phyloP scores from a whole-genome alignment of 2,329 filamentous ascomycete genomes.

The Scorias spongiosa region DNA sequence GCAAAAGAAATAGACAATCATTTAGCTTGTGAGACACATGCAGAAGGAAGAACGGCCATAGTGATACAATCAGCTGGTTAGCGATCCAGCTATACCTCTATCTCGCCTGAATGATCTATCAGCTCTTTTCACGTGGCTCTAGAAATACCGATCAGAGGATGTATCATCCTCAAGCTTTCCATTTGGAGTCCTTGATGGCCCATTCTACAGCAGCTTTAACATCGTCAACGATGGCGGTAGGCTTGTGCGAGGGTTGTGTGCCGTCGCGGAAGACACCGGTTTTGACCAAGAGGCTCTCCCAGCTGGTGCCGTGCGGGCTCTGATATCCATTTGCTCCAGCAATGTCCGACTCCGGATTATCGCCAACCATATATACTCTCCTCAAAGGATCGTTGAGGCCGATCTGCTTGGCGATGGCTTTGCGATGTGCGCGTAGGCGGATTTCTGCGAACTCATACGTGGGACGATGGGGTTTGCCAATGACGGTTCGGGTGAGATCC shows the following conservation, averaged over 20 bases:
- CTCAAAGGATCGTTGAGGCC: slow-evolving; percentile 34
- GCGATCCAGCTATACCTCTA: too few relatives aligned
- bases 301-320: slow-evolving; percentile 52
- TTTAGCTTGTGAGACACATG: too few relatives aligned
- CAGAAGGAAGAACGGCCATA: too few relatives aligned
- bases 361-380: slow-evolving; percentile 83
- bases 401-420: slow-evolving; percentile 27
- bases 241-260: slow-evolving; percentile 41
- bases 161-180: slow-evolving; percentile 8
- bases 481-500: slow-evolving; percentile 46
- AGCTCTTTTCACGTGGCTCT: too few relatives aligned
- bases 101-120: too few relatives aligned
- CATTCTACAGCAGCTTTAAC: slow-evolving; percentile 64
- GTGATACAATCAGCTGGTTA: too few relatives aligned
- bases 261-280: slow-evolving; percentile 60
- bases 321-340: slow-evolving; percentile 65
- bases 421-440: slow-evolving; percentile 48
- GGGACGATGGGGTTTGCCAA: slow-evolving; percentile 66
- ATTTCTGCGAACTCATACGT: slow-evolving; percentile 79
- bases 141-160: too few relatives aligned
- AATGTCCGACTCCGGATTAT: slow-evolving; percentile 65
- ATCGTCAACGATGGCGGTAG: slow-evolving; percentile 53
- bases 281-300: slow-evolving; percentile 61
- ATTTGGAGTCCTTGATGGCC: slow-evolving; percentile 46
- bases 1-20: too few relatives aligned